Percentiles rank a stretch among this genome's conserved stretches.
Conservation (phyloP, 2,329 filamentous ascomycete species). For the Cercospora sp. region DNA sequence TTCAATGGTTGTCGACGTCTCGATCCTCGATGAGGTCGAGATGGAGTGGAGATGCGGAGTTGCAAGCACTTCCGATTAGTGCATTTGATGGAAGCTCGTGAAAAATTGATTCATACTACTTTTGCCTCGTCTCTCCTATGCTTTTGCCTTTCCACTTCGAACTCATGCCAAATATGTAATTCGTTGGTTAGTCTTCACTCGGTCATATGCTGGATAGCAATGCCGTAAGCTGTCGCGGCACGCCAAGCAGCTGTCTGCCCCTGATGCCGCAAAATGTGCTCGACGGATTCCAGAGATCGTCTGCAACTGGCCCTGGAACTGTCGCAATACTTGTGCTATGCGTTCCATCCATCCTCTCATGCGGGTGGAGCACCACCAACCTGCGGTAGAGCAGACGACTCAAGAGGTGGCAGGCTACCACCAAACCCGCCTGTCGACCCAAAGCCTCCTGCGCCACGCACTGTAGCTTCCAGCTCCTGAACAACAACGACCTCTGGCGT, state of each 20-base stretch:
- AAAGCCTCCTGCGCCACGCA: constrained; percentile 85
- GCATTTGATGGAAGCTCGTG: background rate
- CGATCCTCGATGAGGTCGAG: background rate
- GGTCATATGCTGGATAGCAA: background rate
- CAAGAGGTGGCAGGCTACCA: constrained; percentile 34
- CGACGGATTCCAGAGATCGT: background rate
- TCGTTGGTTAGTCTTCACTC: background rate
- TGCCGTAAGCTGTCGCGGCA: background rate
- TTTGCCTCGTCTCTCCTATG: background rate
- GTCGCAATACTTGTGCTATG: background rate
- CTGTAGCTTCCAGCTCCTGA: constrained; percentile 82
- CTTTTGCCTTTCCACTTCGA: background rate
- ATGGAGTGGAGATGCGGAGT: background rate
- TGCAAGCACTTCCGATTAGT: background rate
- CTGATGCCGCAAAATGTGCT: background rate
- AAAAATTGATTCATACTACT: background rate
- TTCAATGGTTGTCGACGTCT: background rate
- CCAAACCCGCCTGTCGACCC: constrained; percentile 72
- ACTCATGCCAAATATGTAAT: background rate
- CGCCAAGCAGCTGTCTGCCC: background rate
- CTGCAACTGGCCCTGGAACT: background rate
- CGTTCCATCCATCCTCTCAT: background rate
- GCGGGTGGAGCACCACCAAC: background rate
- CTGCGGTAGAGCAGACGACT: background rate
- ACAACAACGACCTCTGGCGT: constrained; percentile 93